Percentiles rank a stretch among this genome's conserved stretches.
phyloP scores from a whole-genome alignment of 2,329 filamentous ascomycete genomes.

The Alternaria hordeiaustralica region DNA sequence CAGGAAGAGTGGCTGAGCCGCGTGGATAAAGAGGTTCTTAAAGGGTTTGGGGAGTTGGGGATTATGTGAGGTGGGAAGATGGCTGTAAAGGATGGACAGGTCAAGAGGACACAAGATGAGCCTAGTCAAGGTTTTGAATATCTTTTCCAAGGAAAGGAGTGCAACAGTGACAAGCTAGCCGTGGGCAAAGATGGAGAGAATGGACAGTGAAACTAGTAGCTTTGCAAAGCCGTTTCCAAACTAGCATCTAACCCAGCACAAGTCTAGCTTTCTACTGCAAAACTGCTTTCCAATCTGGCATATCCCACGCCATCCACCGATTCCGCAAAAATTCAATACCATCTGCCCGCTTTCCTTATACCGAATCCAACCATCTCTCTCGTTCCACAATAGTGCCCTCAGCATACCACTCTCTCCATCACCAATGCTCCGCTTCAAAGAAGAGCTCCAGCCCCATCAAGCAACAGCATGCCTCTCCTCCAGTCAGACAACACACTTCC shows the following conservation, averaged over 20 bases:
- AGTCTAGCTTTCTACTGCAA: not conserved
- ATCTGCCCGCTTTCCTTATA: not conserved
- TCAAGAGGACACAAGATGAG: not conserved
- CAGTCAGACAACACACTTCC: not conserved
- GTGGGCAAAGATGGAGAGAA: not conserved
- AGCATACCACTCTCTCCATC: not conserved
- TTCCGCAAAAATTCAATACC: not conserved
- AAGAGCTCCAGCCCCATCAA: not conserved
- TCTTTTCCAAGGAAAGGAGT: not conserved
- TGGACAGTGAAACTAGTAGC: not conserved
- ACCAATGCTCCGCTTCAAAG: not conserved
- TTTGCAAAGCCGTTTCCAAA: not conserved
- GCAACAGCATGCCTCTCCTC: not conserved
- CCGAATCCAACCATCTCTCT: not conserved
- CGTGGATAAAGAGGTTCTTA: conserved; percentile 75
- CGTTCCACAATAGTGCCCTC: not conserved
- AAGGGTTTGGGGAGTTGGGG: conserved; percentile 60
- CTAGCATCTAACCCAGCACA: not conserved
- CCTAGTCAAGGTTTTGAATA: not conserved
- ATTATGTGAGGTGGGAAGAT: conserved; percentile 34
- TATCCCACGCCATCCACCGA: not conserved
- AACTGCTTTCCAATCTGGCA: not conserved
- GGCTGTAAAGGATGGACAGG: not conserved
- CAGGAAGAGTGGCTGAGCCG: conserved; percentile 73
- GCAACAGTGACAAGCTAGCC: not conserved